Evolutionary conservation across 2,329 filamentous ascomycete species (phyloP), one percentile per base, ranked within the genome.

Genomic region (Massarina eburnea): DNA sequence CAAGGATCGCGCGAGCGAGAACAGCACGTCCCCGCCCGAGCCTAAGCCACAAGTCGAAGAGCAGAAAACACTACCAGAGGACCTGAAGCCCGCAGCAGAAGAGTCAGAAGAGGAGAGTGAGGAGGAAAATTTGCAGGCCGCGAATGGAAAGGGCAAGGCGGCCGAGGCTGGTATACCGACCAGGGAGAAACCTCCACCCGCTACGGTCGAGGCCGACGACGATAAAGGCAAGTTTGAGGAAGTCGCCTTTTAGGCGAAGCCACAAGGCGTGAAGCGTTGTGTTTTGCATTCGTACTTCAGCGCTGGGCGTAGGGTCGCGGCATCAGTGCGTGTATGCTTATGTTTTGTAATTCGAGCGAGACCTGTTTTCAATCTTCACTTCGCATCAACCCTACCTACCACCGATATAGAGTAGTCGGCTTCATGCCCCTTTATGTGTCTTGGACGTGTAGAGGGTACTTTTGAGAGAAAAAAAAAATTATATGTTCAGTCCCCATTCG

Each of bases 141-240:
- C 55, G 34, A 61, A 69, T 19, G 49, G 27, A 22, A 51, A 62
- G 32, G 57, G 52, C 19, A 64, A 67, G 47, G 54, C 55, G 3
- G 34, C 57, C 2, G 66, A 68, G 38, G 60, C 61, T 21, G 58
- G 58, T 3, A 42, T 68, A 29, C 64, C 66, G 4, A 54, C 29
- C 51, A 62, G 36, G 55, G 51, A 26, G 62, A 69, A 49, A 53
- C 52, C 64, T 21, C 58, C 58, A 38, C 48, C 57, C 30, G 56
- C 57, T 5, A 60, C 61, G 0, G 61, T 65, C 32, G 62, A 65
- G 12, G 62, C 66, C 9, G 57, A 59, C 9, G 58, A 62, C 14
- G 64, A 62, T 21, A 62, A 66, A 34, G 59, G 52, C 9, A 67
- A 63, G 49, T 70, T 70, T 34, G 64, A 68, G 42, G 65, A 70